phyloP scores from a whole-genome alignment of 345 rosid genomes.

The Psidium guajava region DNA sequence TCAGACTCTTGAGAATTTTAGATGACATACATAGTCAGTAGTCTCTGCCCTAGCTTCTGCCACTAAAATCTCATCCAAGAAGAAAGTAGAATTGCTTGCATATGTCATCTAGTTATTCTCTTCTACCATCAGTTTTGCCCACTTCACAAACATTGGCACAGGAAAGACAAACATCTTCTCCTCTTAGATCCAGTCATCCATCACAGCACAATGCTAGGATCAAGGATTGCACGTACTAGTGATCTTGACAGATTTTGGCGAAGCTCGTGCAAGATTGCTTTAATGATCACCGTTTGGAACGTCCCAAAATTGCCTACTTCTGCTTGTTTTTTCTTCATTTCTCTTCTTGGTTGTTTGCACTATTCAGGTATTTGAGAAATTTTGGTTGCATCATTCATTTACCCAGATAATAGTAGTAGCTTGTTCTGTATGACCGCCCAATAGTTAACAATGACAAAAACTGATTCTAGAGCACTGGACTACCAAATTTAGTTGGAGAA shows the following conservation, averaged over 20 bases:
- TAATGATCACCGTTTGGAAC: not conserved
- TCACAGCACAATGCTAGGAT: not conserved
- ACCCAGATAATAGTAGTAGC: not conserved
- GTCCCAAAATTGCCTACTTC: not conserved
- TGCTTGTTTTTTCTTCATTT: not conserved
- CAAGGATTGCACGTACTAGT: not conserved
- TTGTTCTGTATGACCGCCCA: not conserved
- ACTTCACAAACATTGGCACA: not conserved
- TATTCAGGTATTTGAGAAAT: too few relatives aligned
- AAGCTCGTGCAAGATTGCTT: accelerated
- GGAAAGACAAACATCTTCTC: not conserved
- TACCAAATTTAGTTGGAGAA: not conserved
- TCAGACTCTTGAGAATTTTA: not conserved
- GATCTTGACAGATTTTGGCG: not conserved
- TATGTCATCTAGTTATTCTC: not conserved
- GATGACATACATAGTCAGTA: not conserved
- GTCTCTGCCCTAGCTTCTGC: too few relatives aligned
- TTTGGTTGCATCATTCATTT: too few relatives aligned
- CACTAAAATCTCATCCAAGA: too few relatives aligned
- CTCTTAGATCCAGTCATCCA: not conserved
- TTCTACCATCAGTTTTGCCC: not conserved
- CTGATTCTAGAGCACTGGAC: not conserved
- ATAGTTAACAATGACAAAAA: not conserved
- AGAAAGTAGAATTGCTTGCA: not conserved
- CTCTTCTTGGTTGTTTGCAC: not conserved